Percentiles rank a stretch among this genome's conserved stretches.
These are phyloP conservation scores for Fusarium guadeloupense DNA, from an alignment of 2,329 filamentous ascomycete species.

Conservation along the genomic window DNA sequence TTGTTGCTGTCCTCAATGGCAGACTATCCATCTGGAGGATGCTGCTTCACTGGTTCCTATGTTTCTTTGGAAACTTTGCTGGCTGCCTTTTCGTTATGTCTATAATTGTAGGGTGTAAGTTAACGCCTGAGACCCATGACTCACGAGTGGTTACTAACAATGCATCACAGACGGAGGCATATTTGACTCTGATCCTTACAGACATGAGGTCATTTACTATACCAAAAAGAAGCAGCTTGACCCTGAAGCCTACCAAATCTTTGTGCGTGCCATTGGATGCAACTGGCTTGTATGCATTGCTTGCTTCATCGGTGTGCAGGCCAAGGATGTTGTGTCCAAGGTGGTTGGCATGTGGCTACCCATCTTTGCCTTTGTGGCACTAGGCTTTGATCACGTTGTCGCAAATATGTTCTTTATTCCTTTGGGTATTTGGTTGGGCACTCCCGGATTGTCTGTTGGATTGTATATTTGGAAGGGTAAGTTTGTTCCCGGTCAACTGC, in stretches of 20 bases:
- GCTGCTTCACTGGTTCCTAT: conserved; percentile 53
- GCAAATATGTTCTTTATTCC: conserved; percentile 67
- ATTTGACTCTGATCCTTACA: conserved; percentile 54
- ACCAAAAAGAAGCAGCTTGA: conserved; percentile 59
- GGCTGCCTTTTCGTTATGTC: conserved; percentile 58
- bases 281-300: conserved; percentile 68
- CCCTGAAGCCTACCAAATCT: conserved; percentile 61
- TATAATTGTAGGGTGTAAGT: conserved; percentile 54
- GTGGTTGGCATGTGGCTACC: conserved; percentile 66
- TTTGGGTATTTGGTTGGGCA: conserved; percentile 59
- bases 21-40: conserved; percentile 36
- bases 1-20: conserved; percentile 35
- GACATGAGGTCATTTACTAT: conserved; percentile 55
- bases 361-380: conserved; percentile 62
- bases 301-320: conserved; percentile 58
- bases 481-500: rapidly evolving
- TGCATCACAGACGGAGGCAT: conserved; percentile 52
- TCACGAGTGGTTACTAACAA: neutral
- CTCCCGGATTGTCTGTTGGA: conserved; percentile 54
- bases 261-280: conserved; percentile 63
- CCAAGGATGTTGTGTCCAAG: conserved; percentile 61
- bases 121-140: rapidly evolving
- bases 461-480: conserved; percentile 66
- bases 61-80: conserved; percentile 59
- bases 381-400: conserved; percentile 65